Evolutionary conservation across 2,329 filamentous ascomycete genomes (phyloP).

Genomic region (Fusarium nanum): DNA sequence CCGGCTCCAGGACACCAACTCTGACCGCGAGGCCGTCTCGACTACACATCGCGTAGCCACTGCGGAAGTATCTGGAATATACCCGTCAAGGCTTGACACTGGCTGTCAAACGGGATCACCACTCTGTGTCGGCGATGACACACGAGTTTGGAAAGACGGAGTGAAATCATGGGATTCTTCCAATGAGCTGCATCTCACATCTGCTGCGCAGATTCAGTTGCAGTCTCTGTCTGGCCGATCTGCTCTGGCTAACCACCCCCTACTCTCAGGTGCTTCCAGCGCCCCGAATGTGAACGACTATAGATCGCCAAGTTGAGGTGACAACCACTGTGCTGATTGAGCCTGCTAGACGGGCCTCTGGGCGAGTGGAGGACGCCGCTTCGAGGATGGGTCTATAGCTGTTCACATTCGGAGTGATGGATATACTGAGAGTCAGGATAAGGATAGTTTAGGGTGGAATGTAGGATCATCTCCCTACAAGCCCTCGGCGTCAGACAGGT

Average conservation of each 20-base stretch:
- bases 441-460: conserved; percentile 39
- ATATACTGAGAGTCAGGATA: conserved; percentile 15
- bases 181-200: conserved; percentile 47
- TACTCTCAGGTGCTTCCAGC: background rate
- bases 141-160: conserved; percentile 46
- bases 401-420: conserved; percentile 26
- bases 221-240: conserved; percentile 43
- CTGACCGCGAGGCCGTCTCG: conserved; percentile 47
- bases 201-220: conserved; percentile 51
- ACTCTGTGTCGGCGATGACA: conserved; percentile 31
- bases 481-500: conserved; percentile 23
- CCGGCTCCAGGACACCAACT: conserved; percentile 45
- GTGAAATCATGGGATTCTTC: conserved; percentile 46
- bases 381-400: conserved; percentile 32
- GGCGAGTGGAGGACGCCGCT: conserved; percentile 37
- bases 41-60: conserved; percentile 52
- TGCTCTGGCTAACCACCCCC: conserved; percentile 26
- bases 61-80: conserved; percentile 56
- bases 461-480: conserved; percentile 49
- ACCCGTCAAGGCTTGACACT: conserved; percentile 55
- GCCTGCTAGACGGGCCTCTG: conserved; percentile 45
- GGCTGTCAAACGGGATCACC: conserved; percentile 57
- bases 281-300: conserved; percentile 21
- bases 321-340: conserved; percentile 21
- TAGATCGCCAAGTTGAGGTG: conserved; percentile 37